Evolutionary conservation across 2,329 filamentous ascomycete genomes (phyloP).

Genomic region (Magnaporthiopsis poae): DNA sequence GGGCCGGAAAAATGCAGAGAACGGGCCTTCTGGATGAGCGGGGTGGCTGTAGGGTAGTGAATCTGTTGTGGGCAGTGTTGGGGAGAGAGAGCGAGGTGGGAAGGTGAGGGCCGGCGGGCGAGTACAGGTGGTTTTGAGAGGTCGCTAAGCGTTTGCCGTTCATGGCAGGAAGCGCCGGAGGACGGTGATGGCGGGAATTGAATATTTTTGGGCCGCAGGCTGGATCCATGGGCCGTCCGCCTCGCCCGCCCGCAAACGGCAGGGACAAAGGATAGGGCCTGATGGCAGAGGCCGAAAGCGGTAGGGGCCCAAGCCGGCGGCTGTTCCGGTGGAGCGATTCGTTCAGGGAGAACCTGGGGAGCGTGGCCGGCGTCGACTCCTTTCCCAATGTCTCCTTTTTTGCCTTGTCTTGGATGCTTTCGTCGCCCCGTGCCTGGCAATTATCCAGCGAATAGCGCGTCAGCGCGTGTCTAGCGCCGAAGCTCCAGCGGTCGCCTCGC

Average conservation of each 20-base stretch:
- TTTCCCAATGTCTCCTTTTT: background rate
- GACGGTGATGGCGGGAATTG: background rate
- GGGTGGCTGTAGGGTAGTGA: background rate
- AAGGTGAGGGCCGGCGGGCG: background rate
- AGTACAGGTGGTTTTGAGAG: background rate
- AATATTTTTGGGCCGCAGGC: background rate
- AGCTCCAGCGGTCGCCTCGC: background rate
- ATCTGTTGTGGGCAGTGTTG: background rate
- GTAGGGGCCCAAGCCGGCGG: background rate
- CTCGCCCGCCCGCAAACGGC: background rate
- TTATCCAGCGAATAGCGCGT: background rate
- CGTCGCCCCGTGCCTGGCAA: too few relatives aligned
- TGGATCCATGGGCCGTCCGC: too few relatives aligned
- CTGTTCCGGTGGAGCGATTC: background rate
- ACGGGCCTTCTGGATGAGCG: too few relatives aligned
- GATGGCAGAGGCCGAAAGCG: background rate
- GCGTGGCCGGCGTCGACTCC: background rate
- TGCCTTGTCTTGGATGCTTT: background rate
- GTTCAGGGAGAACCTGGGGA: too few relatives aligned
- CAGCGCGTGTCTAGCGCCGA: background rate
- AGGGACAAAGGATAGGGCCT: background rate
- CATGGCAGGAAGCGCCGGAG: background rate
- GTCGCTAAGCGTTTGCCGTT: background rate
- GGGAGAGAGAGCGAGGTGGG: background rate
- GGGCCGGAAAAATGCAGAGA: background rate